These are phyloP conservation scores for Nakazawaea sp. DNA, from an alignment of 805 yeast species.

Conservation along the genomic window DNA sequence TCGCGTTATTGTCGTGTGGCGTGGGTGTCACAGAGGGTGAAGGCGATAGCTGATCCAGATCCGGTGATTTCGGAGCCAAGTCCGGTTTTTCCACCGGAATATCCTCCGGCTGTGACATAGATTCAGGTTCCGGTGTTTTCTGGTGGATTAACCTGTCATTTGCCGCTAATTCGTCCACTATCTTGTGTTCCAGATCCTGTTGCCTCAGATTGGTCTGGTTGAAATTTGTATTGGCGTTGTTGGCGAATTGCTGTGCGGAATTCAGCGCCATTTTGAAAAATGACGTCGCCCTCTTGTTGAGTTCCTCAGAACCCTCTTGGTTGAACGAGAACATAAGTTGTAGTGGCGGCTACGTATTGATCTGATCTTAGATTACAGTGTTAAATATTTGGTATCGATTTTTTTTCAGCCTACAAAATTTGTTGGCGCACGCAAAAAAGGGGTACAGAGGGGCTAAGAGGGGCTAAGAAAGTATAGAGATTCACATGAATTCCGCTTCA, in stretches of 20 bases:
- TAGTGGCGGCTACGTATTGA: too few relatives aligned
- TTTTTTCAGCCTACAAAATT: too few relatives aligned
- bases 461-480: too few relatives aligned
- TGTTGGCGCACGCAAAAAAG: too few relatives aligned
- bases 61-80: not conserved
- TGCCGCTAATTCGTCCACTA: constrained; percentile 19
- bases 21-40: too few relatives aligned
- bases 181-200: constrained; percentile 12
- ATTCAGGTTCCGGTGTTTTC: constrained; percentile 40
- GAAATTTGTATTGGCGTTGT: not conserved
- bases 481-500: constrained; percentile 37
- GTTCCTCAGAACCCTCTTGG: constrained; percentile 15
- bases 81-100: constrained; percentile 16
- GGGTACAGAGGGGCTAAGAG: too few relatives aligned
- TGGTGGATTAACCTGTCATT: constrained; percentile 25
- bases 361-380: too few relatives aligned
- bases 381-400: too few relatives aligned
- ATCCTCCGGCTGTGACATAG: constrained; percentile 41
- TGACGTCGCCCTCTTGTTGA: constrained; percentile 10
- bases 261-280: constrained; percentile 12
- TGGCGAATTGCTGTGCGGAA: constrained; percentile 12
- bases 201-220: not conserved
- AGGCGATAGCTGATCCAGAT: not conserved
- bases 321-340: constrained; percentile 10
- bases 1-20: not conserved